Evolutionary conservation across 1,284 basidiomycete species (phyloP), one percentile per base, ranked within the genome.

Genomic region (Heliocybe sulcata): DNA sequence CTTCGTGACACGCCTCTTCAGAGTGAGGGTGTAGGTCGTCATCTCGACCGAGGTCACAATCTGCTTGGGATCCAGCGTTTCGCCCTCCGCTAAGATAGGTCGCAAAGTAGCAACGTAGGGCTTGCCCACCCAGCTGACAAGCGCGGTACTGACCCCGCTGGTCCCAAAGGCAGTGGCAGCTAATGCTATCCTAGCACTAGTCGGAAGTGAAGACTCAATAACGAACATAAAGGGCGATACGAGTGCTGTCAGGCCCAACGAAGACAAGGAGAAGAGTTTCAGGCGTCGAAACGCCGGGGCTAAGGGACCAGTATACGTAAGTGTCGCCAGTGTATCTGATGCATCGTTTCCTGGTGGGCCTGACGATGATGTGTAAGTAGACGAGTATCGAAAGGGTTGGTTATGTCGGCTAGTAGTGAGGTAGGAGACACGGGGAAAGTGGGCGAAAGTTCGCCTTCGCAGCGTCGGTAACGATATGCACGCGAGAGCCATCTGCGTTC

Each of bases 241-340:
- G 2, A 81, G 73, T 53, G 75, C 70, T n/a, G 89, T 86, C 49
- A 93, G 78, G 3, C 77, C 77, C 52, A 94, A 77, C 1, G 91
- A 92, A 45, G 83, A 81, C 1, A 94, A 71, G 9, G 92, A 94
- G 71, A 94, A 93, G 23, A 92, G 70, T 66, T 94, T 94, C 55
- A 92, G 77, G 8, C 83, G 80, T 48, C 82, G 79, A 71, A 91
- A 93, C 0, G 88, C 89, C 48, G 72, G 65, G 0, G 84, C 69
- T 47, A 94, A 72, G 1, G 92, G 91, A 0, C 90, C 92, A 57
- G 76, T 61, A 59, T 82, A 82, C 52, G 64, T 56, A 23, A 60
- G 56, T 6, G 62, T 60, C 51, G 38, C 58, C 2, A 1, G 45
- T 25, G 48, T 8, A 50, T 23, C 19, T 45, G 42, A 25, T 45